Conservation (phyloP, 495 filamentous ascomycete genomes). For the Aspergillus indologenus region DNA sequence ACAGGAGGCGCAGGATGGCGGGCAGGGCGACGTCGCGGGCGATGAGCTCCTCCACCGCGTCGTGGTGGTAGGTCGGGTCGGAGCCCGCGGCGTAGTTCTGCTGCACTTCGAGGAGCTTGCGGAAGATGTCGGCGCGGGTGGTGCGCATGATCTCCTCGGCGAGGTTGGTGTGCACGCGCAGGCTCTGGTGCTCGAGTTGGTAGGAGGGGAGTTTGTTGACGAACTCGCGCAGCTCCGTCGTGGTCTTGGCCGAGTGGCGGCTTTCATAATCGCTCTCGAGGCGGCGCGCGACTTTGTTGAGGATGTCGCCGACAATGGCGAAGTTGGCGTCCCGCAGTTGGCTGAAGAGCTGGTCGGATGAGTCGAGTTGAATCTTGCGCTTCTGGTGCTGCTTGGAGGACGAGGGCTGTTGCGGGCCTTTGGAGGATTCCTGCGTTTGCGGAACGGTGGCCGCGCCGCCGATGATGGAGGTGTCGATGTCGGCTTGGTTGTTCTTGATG, state of each 20-base stretch:
- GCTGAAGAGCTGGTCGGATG: constrained; percentile 83
- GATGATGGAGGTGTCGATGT: constrained; percentile 89
- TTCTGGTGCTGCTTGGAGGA: constrained; percentile 64
- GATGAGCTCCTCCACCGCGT: constrained; percentile 89
- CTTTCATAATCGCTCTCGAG: constrained; percentile 85
- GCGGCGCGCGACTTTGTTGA: constrained; percentile 89
- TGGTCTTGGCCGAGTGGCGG: constrained; percentile 83
- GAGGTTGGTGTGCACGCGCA: constrained; percentile 86
- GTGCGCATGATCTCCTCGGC: constrained; percentile 93
- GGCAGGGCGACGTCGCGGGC: constrained; percentile 75
- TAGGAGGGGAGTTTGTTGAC: constrained; percentile 88
- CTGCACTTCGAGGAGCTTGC: constrained; percentile 84
- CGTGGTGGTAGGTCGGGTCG: constrained; percentile 83
- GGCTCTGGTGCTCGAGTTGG: constrained; percentile 87
- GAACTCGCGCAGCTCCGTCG: constrained; percentile 86
- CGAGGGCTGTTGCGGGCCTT: constrained; percentile 46
- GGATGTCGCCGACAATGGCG: constrained; percentile 80
- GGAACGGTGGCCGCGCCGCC: constrained; percentile 68
- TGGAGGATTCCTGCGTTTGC: constrained; percentile 52
- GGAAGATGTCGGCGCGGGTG: constrained; percentile 84
- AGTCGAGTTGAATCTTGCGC: constrained; percentile 86
- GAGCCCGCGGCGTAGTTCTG: constrained; percentile 92
- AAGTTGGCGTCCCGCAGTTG: constrained; percentile 92
- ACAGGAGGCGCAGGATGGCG: constrained; percentile 78
- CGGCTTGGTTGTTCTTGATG: constrained; percentile 82